A percentile compares a stretch with the other conserved stretches of the same genome.
Conservation (phyloP, 1,284 basidiomycete species). For the Cryptococcus sp. region DNA sequence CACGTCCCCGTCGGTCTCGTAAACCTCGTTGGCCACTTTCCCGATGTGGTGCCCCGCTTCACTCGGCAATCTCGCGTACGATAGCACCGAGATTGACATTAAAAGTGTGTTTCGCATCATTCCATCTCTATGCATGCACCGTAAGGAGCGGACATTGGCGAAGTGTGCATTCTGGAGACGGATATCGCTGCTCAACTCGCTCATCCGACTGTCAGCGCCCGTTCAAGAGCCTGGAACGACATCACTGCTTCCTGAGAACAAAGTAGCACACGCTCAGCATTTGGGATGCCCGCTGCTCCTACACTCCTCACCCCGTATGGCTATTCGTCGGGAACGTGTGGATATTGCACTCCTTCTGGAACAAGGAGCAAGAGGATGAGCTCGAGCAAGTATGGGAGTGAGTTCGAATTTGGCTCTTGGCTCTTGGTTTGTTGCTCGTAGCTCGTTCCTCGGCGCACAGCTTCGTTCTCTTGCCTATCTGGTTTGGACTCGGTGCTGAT, state of each 20-base stretch:
- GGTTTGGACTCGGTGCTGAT: neutral
- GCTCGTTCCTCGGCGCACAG: neutral
- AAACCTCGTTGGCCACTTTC: no score
- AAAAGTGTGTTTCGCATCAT: no score
- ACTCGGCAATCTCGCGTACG: no score
- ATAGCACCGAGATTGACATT: no score
- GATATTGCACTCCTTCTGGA: conserved; percentile 54
- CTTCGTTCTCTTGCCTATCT: neutral
- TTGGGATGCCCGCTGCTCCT: conserved; percentile 3
- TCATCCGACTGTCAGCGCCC: no score
- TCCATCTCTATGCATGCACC: no score
- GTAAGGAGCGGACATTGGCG: no score
- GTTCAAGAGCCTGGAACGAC: neutral
- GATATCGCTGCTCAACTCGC: no score
- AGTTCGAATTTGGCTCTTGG: conserved; percentile 30
- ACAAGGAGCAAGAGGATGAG: conserved; percentile 33
- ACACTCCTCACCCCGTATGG: conserved; percentile 41
- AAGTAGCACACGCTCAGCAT: no score
- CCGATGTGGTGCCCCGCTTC: no score
- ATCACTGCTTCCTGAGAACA: neutral
- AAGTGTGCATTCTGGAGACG: no score
- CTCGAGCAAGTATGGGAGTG: conserved; percentile 53
- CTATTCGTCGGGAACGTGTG: conserved; percentile 52
- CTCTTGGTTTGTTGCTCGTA: neutral
- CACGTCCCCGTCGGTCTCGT: no score